These are phyloP conservation scores for Myriosclerotinia scirpicola DNA, from an alignment of 2,329 filamentous ascomycete species.

Conservation along the genomic window DNA sequence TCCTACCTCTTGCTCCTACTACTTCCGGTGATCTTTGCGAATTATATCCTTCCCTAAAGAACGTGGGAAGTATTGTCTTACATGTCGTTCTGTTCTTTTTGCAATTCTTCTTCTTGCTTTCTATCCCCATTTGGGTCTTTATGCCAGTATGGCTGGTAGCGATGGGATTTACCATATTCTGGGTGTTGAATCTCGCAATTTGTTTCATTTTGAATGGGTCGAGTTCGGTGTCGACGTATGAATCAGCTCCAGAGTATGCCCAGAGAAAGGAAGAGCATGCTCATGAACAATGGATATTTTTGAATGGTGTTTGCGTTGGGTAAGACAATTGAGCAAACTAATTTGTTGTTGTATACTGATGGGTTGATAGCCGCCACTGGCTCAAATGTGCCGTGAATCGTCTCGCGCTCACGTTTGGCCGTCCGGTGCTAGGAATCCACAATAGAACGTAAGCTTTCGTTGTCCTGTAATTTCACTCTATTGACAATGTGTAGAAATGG, in stretches of 20 bases:
- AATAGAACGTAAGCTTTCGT: slow-evolving; percentile 58
- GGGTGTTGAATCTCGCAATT: slow-evolving; percentile 51
- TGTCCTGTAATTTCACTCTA: neutral
- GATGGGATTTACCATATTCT: slow-evolving; percentile 46
- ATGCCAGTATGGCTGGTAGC: slow-evolving; percentile 51
- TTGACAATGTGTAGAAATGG: slow-evolving; percentile 47
- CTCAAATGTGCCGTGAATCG: slow-evolving; percentile 69
- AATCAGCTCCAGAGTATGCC: slow-evolving; percentile 55
- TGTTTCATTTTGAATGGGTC: slow-evolving; percentile 56
- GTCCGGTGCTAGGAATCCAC: slow-evolving; percentile 70
- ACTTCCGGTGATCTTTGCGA: slow-evolving; percentile 50
- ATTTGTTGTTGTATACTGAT: slow-evolving; percentile 16
- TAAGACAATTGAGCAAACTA: slow-evolving; percentile 42
- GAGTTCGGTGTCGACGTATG: slow-evolving; percentile 45
- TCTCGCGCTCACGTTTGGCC: slow-evolving; percentile 68
- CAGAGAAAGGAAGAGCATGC: slow-evolving; percentile 47
- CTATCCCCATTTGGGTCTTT: slow-evolving; percentile 53
- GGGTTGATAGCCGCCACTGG: slow-evolving; percentile 56
- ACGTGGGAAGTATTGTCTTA: slow-evolving; percentile 56
- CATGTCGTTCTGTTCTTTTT: slow-evolving; percentile 59
- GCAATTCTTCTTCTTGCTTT: slow-evolving; percentile 61
- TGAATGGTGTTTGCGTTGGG: slow-evolving; percentile 70
- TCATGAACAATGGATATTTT: slow-evolving; percentile 75
- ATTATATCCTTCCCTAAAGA: slow-evolving; percentile 57
- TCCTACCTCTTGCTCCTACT: neutral